A percentile compares a stretch with the other conserved stretches of the same genome.
These are phyloP conservation scores for Chamaenerion angustifolium DNA, from an alignment of 345 rosid species.

Conservation along the genomic window DNA sequence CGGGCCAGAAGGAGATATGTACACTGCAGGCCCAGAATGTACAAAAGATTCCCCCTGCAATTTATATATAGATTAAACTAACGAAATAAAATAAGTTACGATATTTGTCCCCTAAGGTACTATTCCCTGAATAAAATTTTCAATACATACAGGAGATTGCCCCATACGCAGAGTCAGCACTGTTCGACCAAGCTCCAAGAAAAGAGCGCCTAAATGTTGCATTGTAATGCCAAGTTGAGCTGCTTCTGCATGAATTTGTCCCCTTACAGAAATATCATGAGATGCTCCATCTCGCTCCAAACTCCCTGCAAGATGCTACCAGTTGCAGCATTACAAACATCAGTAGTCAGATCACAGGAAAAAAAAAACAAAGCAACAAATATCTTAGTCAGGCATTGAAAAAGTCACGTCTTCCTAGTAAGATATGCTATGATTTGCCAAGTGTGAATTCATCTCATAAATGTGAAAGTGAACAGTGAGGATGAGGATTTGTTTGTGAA, in stretches of 20 bases:
- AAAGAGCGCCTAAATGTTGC: slow-evolving; percentile 84
- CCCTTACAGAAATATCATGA: slow-evolving; percentile 42
- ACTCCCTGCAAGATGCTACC: slow-evolving; percentile 78
- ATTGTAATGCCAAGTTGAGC: slow-evolving; percentile 53
- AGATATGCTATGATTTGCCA: background rate
- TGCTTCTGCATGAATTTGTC: slow-evolving; percentile 68
- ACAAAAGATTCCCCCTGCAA: slow-evolving; percentile 55
- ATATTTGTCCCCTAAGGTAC: background rate
- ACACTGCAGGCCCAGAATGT: slow-evolving; percentile 89
- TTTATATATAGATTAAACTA: background rate
- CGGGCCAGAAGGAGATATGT: slow-evolving; percentile 81
- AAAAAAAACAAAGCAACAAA: background rate
- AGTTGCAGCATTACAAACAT: slow-evolving; percentile 38
- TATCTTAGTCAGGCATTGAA: background rate
- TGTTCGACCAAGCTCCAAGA: slow-evolving; percentile 92
- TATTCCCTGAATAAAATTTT: background rate
- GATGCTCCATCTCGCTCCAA: slow-evolving; percentile 70
- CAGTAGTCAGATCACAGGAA: slow-evolving; percentile 27
- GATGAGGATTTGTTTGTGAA: no score
- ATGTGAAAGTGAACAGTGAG: no score
- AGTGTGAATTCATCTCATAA: background rate
- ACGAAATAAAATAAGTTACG: background rate
- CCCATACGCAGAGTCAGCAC: slow-evolving; percentile 72
- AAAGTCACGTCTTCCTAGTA: background rate
- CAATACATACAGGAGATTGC: slow-evolving; percentile 50